Percentiles rank a stretch among this genome's conserved stretches.
These are phyloP conservation scores for Leptographium lundbergii DNA, from an alignment of 2,329 filamentous ascomycete species.

Conservation along the genomic window DNA sequence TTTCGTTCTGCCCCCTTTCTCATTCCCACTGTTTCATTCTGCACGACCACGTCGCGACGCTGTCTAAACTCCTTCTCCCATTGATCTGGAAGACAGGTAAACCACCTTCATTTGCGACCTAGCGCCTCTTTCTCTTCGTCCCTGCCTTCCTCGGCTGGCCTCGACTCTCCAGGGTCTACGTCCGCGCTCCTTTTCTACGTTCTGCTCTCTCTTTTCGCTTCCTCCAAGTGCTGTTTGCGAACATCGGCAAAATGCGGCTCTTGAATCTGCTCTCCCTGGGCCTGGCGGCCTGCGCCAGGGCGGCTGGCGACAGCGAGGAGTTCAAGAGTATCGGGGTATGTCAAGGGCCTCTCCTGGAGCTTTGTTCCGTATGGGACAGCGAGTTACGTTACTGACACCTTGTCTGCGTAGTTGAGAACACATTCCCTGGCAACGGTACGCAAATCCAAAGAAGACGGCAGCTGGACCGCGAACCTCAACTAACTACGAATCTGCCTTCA, in stretches of 20 bases:
- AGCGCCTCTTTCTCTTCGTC: not conserved
- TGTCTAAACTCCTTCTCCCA: not conserved
- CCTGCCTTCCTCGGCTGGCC: not conserved
- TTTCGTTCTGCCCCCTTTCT: not conserved
- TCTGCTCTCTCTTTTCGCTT: not conserved
- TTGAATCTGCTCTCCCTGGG: constrained; percentile 33
- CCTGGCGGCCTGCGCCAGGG: constrained; percentile 37
- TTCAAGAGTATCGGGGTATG: constrained; percentile 32
- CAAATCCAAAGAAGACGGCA: not conserved
- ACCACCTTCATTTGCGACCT: not conserved
- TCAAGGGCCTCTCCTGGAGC: constrained; percentile 6
- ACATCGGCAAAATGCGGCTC: constrained; percentile 29
- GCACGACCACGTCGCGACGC: not conserved
- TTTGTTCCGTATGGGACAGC: not conserved
- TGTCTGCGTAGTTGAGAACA: constrained; percentile 56
- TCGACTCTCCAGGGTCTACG: not conserved
- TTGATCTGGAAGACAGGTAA: not conserved
- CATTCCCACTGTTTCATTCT: not conserved
- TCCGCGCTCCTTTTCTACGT: not conserved
- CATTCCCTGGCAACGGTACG: constrained; percentile 71
- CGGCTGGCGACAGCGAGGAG: constrained; percentile 31
- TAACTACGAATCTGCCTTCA: not conserved
- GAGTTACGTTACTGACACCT: constrained; percentile 6
- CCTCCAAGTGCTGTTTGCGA: not conserved
- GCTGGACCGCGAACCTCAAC: not conserved